Evolutionary conservation across 495 filamentous ascomycete genomes (phyloP).

Genomic region (Immersiella caudata): DNA sequence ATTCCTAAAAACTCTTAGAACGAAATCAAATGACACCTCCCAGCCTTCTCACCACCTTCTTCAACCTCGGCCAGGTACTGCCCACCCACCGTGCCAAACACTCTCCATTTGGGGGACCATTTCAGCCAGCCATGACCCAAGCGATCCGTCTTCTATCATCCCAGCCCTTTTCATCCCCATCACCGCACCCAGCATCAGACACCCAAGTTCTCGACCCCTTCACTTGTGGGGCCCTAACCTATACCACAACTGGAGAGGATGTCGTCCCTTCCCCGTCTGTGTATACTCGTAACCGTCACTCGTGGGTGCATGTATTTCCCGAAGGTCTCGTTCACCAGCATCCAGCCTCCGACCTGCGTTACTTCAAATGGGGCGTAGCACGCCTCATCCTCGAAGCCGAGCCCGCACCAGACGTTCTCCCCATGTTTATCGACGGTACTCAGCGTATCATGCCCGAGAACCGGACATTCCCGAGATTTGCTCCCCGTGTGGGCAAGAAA

Average conservation of each 20-base stretch:
- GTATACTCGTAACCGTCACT: conserved; percentile 57
- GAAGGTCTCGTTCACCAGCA: conserved; percentile 94
- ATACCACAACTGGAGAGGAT: conserved; percentile 64
- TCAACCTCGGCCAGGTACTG: conserved; percentile 82
- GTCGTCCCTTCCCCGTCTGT: conserved; percentile 59
- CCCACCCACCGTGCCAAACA: conserved; percentile 82
- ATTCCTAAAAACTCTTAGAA: neutral
- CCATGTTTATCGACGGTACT: conserved; percentile 89
- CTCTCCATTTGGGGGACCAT: conserved; percentile 74
- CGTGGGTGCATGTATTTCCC: conserved; percentile 94
- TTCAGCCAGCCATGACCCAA: conserved; percentile 86
- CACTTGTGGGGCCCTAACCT: conserved; percentile 60
- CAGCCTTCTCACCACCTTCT: conserved; percentile 62
- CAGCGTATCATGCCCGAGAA: conserved; percentile 84
- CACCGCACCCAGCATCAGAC: conserved; percentile 21
- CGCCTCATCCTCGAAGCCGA: conserved; percentile 86
- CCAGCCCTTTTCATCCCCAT: conserved; percentile 47
- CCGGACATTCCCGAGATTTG: conserved; percentile 74
- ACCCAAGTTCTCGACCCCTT: conserved; percentile 10
- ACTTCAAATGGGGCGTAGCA: conserved; percentile 96
- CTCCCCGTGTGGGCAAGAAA: conserved; percentile 72
- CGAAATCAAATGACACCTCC: neutral
- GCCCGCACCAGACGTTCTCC: conserved; percentile 80
- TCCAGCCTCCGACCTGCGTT: conserved; percentile 75
- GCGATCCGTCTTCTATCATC: conserved; percentile 80